These are phyloP conservation scores for Penicillium canescens DNA, from an alignment of 495 filamentous ascomycete species.

Conservation along the genomic window DNA sequence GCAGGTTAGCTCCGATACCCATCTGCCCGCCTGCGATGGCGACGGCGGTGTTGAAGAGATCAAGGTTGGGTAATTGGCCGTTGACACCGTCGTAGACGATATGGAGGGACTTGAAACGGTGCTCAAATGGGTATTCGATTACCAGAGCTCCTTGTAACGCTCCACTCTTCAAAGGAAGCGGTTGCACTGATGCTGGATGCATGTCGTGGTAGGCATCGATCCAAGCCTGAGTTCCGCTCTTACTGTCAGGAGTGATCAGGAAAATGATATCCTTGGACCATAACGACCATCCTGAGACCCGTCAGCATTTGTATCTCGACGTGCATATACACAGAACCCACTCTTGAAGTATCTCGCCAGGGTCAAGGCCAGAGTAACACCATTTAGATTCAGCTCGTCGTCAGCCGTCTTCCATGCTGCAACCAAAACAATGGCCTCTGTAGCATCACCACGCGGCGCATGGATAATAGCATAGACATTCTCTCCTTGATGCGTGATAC, in stretches of 20 bases:
- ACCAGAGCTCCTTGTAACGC: conserved; percentile 90
- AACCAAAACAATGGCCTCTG: conserved; percentile 91
- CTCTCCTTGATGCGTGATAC: conserved; percentile 73
- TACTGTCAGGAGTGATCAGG: conserved; percentile 83
- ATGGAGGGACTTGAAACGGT: conserved; percentile 81
- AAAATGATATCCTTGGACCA: conserved; percentile 99
- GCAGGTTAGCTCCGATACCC: conserved; percentile 78
- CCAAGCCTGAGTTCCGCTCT: conserved; percentile 92
- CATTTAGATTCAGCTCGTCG: conserved; percentile 77
- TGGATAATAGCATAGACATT: conserved; percentile 96
- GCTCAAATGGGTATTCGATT: conserved; percentile 86
- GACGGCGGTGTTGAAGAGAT: conserved; percentile 93
- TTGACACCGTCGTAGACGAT: conserved; percentile 96
- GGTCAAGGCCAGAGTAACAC: conserved; percentile 80
- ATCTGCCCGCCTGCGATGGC: conserved; percentile 88
- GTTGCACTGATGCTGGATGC: conserved; percentile 66
- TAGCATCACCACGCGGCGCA: conserved; percentile 94
- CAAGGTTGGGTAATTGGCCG: conserved; percentile 91
- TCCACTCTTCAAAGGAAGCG: conserved; percentile 88
- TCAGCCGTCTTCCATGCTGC: conserved; percentile 86
- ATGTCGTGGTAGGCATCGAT: conserved; percentile 95
- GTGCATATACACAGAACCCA: conserved; percentile 24
- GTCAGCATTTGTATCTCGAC: conserved; percentile 15
- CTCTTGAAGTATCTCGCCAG: conserved; percentile 92
- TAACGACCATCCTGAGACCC: conserved; percentile 75